Percentiles rank a stretch among this genome's conserved stretches.
phyloP scores from a whole-genome alignment of 2,329 filamentous ascomycete species.

The Aureobasidium sp. region DNA sequence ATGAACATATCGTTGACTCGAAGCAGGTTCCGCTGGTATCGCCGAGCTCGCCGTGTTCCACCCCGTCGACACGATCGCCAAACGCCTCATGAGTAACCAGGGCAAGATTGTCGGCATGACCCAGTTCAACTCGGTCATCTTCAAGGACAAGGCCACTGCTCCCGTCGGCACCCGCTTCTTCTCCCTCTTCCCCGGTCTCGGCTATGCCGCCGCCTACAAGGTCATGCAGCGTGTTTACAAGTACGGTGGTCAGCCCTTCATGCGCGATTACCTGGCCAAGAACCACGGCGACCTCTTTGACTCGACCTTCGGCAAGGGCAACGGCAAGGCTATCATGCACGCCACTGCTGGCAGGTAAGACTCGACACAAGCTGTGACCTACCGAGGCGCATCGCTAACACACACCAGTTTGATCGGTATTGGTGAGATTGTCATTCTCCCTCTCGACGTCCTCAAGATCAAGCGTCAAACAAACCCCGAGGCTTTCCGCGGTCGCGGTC shows the following conservation, averaged over 20 bases:
- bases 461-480: constrained; percentile 99
- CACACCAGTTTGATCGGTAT: constrained; percentile 74
- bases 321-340: constrained; percentile 96
- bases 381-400: not conserved
- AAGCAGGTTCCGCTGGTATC: constrained; percentile 78
- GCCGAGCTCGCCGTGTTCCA: constrained; percentile 90
- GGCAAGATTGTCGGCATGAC: constrained; percentile 53
- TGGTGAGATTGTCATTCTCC: constrained; percentile 90
- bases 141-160: constrained; percentile 77
- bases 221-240: constrained; percentile 96
- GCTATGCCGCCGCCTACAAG: constrained; percentile 98
- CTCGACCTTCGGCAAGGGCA: constrained; percentile 85
- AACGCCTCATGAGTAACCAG: constrained; percentile 98
- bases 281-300: constrained; percentile 83
- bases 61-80: constrained; percentile 94
- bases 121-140: constrained; percentile 83
- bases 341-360: constrained; percentile 81
- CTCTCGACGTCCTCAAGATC: constrained; percentile 96
- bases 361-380: not conserved
- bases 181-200: constrained; percentile 91
- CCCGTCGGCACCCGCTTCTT: constrained; percentile 70
- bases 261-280: constrained; percentile 74
- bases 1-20: constrained; percentile 2
- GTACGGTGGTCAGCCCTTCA: constrained; percentile 94
- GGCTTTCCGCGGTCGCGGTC: constrained; percentile 87